phyloP scores from a whole-genome alignment of 1,284 basidiomycete genomes.

The Schizopora paradoxa region DNA sequence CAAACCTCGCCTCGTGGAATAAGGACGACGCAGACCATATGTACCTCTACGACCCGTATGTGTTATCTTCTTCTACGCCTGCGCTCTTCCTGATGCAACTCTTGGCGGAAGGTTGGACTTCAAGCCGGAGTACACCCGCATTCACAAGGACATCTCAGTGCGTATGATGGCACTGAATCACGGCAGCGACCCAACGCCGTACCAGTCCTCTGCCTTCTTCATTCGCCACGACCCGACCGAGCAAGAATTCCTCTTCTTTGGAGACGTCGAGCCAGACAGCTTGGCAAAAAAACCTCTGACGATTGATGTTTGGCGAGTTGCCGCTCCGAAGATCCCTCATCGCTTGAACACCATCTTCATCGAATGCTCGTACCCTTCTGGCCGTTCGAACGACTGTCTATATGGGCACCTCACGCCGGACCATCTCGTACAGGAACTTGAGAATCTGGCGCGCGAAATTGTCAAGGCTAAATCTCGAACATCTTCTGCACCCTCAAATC shows the following conservation, averaged over 20 bases:
- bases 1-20: constrained; percentile 72
- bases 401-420: constrained; percentile 77
- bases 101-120: constrained; percentile 22
- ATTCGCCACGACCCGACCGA: constrained; percentile 52
- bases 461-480: constrained; percentile 30
- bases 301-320: constrained; percentile 61
- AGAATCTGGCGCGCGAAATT: constrained; percentile 59
- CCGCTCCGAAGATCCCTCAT: constrained; percentile 63
- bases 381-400: constrained; percentile 51
- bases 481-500: background rate
- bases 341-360: constrained; percentile 68
- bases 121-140: constrained; percentile 45
- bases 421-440: constrained; percentile 64
- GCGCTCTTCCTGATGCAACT: background rate
- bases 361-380: constrained; percentile 77
- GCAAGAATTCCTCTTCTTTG: constrained; percentile 76
- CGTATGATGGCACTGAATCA: constrained; percentile 66
- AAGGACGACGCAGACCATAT: constrained; percentile 50
- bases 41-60: constrained; percentile 56
- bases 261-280: constrained; percentile 77
- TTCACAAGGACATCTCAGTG: constrained; percentile 57
- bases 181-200: constrained; percentile 50
- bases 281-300: constrained; percentile 53
- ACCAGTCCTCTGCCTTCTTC: constrained; percentile 74
- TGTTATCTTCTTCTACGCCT: constrained; percentile 17